Evolutionary conservation across 2,329 filamentous ascomycete species (phyloP).

Genomic region (Coniochaeta sp.): DNA sequence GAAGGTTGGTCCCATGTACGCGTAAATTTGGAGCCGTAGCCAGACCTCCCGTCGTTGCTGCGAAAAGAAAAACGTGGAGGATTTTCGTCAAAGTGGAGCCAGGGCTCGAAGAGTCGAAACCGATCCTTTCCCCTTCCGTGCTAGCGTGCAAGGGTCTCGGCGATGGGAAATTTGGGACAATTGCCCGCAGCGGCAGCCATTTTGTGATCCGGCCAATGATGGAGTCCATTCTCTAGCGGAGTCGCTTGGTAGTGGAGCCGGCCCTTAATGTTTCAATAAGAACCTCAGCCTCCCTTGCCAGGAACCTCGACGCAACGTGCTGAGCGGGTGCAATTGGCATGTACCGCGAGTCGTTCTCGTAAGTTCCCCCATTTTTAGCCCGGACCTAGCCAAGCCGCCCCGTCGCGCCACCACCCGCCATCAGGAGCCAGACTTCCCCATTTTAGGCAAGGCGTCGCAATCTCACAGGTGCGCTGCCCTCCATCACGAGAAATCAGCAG

Average conservation of each 20-base stretch:
- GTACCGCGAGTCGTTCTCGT: background rate
- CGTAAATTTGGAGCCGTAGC: no score
- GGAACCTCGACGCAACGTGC: background rate
- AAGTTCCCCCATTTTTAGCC: background rate
- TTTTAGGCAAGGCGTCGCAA: background rate
- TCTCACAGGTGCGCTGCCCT: background rate
- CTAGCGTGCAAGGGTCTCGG: conserved; percentile 1
- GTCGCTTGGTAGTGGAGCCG: background rate
- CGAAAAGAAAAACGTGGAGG: background rate
- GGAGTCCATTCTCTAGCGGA: background rate
- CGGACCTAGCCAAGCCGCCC: background rate
- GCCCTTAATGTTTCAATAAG: background rate
- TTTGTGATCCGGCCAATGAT: background rate
- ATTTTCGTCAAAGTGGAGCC: background rate
- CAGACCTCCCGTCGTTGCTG: background rate
- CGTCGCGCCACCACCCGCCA: background rate
- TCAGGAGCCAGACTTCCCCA: background rate
- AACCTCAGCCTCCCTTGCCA: background rate
- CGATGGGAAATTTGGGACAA: conserved; percentile 8
- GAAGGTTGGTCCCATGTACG: no score
- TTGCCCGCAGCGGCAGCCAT: conserved; percentile 7
- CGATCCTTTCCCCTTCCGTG: conserved; percentile 4
- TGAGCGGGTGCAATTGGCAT: background rate
- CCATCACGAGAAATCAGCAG: background rate
- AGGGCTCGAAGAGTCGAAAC: conserved; percentile 7